Evolutionary conservation across 306 rosid species (phyloP).

Genomic region (Pyrus pyrifolia): DNA sequence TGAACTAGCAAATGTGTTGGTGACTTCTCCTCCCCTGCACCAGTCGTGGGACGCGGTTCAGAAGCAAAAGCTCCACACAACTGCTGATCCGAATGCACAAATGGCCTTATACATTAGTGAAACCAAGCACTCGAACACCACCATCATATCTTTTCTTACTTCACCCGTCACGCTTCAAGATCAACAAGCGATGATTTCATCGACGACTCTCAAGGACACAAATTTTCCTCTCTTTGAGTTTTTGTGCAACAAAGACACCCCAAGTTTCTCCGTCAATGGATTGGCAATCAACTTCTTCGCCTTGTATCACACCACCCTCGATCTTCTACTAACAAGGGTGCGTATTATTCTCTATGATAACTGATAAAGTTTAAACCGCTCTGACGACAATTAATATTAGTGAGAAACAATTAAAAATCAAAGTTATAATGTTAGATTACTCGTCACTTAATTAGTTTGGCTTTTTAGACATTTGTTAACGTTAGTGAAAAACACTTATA

Average conservation of each 20-base stretch:
- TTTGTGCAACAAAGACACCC: slow-evolving; percentile 17
- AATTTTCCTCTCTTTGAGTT: slow-evolving; percentile 33
- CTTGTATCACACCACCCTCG: neutral
- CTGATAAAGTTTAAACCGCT: neutral
- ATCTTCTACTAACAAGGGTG: neutral
- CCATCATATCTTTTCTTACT: slow-evolving; percentile 35
- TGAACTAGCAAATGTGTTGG: slow-evolving; percentile 23
- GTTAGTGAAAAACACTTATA: too few species aligned
- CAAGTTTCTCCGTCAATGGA: slow-evolving; percentile 29
- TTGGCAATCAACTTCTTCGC: slow-evolving; percentile 23
- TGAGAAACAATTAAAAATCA: neutral
- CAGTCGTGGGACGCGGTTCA: slow-evolving; percentile 25
- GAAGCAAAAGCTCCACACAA: neutral
- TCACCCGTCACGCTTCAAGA: neutral
- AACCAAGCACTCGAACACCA: neutral
- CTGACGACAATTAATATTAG: neutral
- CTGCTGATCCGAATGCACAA: neutral
- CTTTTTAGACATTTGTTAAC: too few species aligned
- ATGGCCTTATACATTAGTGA: neutral
- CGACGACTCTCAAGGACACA: slow-evolving; percentile 1
- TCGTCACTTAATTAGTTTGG: too few species aligned
- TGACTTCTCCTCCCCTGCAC: slow-evolving; percentile 24
- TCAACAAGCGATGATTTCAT: slow-evolving; percentile 14
- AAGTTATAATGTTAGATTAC: too few species aligned
- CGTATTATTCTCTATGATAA: neutral